Percentiles rank a stretch among this genome's conserved stretches.
These are phyloP conservation scores for Priceomyces haplophilus DNA, from an alignment of 805 yeast genomes.

Conservation along the genomic window DNA sequence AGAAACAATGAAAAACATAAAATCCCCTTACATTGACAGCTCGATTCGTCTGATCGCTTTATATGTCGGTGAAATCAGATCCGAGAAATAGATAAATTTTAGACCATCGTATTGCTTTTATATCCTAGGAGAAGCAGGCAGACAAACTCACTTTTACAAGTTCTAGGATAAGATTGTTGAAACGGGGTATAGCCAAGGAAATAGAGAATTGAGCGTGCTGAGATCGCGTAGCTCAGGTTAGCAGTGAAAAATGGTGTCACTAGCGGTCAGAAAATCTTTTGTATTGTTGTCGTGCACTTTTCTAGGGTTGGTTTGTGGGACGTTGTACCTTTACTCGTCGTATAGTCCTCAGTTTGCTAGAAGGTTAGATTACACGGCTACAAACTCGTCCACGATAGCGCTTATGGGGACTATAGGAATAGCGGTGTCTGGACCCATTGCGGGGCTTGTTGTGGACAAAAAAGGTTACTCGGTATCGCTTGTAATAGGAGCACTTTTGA, in stretches of 20 bases:
- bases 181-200: not conserved
- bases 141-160: too few species aligned
- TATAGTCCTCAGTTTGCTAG: constrained; percentile 74
- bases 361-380: constrained; percentile 54
- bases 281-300: constrained; percentile 31
- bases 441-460: constrained; percentile 62
- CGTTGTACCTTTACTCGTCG: constrained; percentile 71
- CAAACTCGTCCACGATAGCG: constrained; percentile 63
- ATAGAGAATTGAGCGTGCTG: not conserved
- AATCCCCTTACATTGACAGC: not conserved
- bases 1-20: not conserved
- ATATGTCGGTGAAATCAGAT: not conserved
- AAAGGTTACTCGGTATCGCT: constrained; percentile 57
- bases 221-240: not conserved
- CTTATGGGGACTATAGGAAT: constrained; percentile 67
- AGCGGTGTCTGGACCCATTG: constrained; percentile 61
- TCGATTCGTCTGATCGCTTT: not conserved
- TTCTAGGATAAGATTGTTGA: too few species aligned
- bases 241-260: constrained; percentile 11
- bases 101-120: not conserved
- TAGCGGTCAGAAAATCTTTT: constrained; percentile 20
- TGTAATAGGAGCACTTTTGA: constrained; percentile 46
- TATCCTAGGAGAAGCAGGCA: not conserved
- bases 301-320: constrained; percentile 63
- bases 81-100: too few species aligned